Evolutionary conservation across 176 grass and related monocot species (phyloP).

Genomic region (Tillandsia leiboldiana): DNA sequence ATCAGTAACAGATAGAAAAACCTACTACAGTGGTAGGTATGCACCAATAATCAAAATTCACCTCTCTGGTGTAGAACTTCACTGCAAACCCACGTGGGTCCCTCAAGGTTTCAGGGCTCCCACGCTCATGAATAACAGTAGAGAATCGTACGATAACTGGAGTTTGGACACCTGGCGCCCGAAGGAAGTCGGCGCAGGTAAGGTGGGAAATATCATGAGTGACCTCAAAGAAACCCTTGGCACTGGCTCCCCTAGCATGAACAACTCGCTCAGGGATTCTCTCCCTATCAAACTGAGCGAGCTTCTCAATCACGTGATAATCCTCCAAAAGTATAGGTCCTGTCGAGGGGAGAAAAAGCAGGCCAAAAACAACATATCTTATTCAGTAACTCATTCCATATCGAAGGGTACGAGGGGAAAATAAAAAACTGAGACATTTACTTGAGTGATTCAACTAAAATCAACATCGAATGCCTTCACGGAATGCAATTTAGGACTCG

Average conservation of each 20-base stretch:
- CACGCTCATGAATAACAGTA: conserved; percentile 78
- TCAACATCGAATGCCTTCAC: too few relatives aligned
- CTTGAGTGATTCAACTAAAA: too few relatives aligned
- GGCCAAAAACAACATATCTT: background rate
- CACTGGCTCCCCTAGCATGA: conserved; percentile 71
- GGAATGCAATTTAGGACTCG: too few relatives aligned
- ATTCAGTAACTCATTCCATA: too few relatives aligned
- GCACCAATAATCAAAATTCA: conserved; percentile 17
- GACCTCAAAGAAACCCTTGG: conserved; percentile 88
- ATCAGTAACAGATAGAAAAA: background rate
- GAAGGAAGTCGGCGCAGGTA: conserved; percentile 72
- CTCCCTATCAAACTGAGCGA: conserved; percentile 81
- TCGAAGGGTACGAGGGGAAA: too few relatives aligned
- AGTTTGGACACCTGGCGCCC: conserved; percentile 66
- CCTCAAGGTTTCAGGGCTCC: conserved; percentile 79
- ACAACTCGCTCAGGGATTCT: conserved; percentile 82
- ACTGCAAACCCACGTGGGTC: conserved; percentile 80
- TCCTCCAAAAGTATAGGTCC: conserved; percentile 83
- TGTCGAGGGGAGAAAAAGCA: conserved; percentile 5
- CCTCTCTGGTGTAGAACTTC: conserved; percentile 94
- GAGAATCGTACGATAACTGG: conserved; percentile 77
- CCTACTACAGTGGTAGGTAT: background rate
- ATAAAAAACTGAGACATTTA: too few relatives aligned
- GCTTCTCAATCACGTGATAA: conserved; percentile 84
- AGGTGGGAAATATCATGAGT: conserved; percentile 78